These are phyloP conservation scores for Boletellus ananiceps DNA, from an alignment of 768 basidiomycete species.

Conservation along the genomic window DNA sequence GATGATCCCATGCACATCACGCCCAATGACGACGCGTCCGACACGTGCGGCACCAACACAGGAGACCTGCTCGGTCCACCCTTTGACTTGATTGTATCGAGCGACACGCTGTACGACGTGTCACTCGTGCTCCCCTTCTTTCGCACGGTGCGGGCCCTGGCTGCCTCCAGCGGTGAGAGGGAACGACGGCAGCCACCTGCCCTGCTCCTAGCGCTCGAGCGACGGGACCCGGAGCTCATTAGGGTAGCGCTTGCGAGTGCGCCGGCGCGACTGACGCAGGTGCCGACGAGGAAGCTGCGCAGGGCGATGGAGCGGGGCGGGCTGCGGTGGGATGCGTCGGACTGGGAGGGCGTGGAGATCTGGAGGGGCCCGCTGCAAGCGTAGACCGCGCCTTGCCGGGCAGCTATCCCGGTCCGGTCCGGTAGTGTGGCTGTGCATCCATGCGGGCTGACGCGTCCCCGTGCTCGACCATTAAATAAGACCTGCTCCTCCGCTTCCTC, in stretches of 20 bases:
- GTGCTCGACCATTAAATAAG: constrained; percentile 26
- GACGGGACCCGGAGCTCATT: constrained; percentile 66
- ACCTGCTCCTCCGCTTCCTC: background rate
- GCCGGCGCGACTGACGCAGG: constrained; percentile 51
- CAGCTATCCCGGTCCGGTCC: background rate
- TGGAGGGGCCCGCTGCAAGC: constrained; percentile 42
- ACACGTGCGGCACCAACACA: constrained; percentile 13
- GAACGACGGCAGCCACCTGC: constrained; percentile 1
- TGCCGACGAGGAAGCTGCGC: constrained; percentile 54
- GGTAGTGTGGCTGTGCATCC: constrained; percentile 21
- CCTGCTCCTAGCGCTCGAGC: constrained; percentile 59
- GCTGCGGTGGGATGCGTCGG: constrained; percentile 55
- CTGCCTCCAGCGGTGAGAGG: constrained; percentile 16
- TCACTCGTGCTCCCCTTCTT: constrained; percentile 66
- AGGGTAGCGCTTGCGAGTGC: constrained; percentile 57
- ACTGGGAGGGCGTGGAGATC: constrained; percentile 81
- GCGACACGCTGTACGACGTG: constrained; percentile 74
- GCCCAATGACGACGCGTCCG: constrained; percentile 29
- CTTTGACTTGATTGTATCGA: constrained; percentile 74
- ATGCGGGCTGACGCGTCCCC: constrained; percentile 29
- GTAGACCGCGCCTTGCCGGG: too few species aligned
- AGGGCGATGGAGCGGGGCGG: constrained; percentile 58
- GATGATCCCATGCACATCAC: constrained; percentile 30
- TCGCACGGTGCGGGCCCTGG: constrained; percentile 56
- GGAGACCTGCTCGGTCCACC: constrained; percentile 41